A percentile compares a stretch with the other conserved stretches of the same genome.
Conservation (phyloP, 257 asterid genomes). For the Echium plantagineum region DNA sequence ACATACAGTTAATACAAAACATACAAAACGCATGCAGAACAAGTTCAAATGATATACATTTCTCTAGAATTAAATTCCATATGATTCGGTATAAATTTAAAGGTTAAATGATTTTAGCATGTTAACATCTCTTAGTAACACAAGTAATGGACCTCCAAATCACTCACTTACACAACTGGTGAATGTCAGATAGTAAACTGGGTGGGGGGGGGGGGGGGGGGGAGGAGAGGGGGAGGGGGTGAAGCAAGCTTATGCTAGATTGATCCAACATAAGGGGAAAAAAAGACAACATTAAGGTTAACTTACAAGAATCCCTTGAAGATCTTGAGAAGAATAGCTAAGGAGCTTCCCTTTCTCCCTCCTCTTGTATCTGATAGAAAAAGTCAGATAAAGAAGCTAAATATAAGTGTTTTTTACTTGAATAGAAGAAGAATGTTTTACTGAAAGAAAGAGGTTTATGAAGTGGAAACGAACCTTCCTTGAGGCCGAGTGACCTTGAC, state of each 20-base stretch:
- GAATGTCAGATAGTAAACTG: too few species aligned
- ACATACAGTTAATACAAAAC: too few species aligned
- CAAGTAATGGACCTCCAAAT: too few species aligned
- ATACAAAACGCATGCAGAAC: too few species aligned
- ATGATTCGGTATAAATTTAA: too few species aligned
- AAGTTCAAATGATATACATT: too few species aligned
- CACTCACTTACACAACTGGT: too few species aligned
- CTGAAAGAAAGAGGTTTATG: not conserved
- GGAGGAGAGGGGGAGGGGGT: too few species aligned
- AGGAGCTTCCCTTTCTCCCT: slow-evolving; percentile 81
- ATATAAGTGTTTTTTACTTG: not conserved
- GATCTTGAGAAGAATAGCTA: slow-evolving; percentile 73
- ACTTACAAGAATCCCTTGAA: slow-evolving; percentile 93
- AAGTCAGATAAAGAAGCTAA: not conserved
- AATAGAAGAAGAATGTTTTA: not conserved
- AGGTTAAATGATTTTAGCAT: too few species aligned
- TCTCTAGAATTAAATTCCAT: too few species aligned
- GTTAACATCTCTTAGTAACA: too few species aligned
- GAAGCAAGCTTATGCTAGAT: not conserved
- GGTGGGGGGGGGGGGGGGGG: too few species aligned
- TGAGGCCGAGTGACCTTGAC: slow-evolving; percentile 77
- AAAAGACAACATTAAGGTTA: not conserved
- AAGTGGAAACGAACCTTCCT: slow-evolving; percentile 53
- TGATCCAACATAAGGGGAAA: not conserved
- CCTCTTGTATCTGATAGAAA: slow-evolving; percentile 52